phyloP scores from a whole-genome alignment of 164 flowering plant species.

The Umbellularia californica region DNA sequence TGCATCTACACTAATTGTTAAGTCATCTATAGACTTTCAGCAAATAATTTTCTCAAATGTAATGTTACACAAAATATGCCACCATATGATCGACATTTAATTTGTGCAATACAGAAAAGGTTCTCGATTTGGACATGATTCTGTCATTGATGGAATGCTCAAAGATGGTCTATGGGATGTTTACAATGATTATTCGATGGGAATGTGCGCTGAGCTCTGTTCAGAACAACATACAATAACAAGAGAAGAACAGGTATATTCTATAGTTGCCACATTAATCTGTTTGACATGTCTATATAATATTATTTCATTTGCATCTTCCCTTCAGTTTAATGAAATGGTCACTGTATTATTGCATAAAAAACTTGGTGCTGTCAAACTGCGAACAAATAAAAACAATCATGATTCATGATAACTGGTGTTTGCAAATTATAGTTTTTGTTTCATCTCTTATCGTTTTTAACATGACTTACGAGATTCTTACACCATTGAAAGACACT shows the following conservation, averaged over 20 bases:
- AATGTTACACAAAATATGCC: background rate
- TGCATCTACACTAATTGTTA: background rate
- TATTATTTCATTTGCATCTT: background rate
- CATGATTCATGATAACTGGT: background rate
- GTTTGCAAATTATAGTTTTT: background rate
- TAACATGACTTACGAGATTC: background rate
- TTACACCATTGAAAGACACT: background rate
- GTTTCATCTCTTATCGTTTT: background rate
- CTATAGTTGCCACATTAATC: background rate
- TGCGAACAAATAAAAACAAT: too few relatives aligned
- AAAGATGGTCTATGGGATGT: conserved; percentile 99
- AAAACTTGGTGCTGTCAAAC: background rate
- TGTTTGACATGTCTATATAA: background rate
- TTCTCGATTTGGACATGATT: conserved; percentile 70
- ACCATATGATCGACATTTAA: background rate
- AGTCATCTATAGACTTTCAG: background rate
- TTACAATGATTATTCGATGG: conserved; percentile 89
- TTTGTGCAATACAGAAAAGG: conserved; percentile 45
- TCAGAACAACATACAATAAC: conserved; percentile 62
- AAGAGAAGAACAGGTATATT: conserved; percentile 69
- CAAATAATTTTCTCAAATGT: background rate
- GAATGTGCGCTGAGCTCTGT: conserved; percentile 82
- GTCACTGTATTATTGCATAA: background rate
- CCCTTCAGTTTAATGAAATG: background rate
- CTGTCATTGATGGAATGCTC: conserved; percentile 72